Evolutionary conservation across 257 asterid genomes (phyloP).

Genomic region (Perilla frutescens): DNA sequence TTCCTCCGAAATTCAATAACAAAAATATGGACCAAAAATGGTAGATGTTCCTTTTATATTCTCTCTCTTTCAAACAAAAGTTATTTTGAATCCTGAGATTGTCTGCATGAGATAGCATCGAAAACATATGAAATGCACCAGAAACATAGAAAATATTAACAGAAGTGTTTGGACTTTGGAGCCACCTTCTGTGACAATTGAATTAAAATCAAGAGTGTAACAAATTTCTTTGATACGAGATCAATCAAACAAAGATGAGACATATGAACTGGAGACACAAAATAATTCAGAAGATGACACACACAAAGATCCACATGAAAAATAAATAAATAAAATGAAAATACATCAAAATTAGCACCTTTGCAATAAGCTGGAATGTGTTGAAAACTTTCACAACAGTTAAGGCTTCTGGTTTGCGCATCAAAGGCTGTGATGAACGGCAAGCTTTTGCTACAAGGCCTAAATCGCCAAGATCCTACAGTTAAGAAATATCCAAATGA

Average conservation of each 20-base stretch:
- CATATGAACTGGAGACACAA: conserved; percentile 5
- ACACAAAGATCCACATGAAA: background rate
- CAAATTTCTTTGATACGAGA: background rate
- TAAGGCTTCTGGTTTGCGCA: conserved; percentile 83
- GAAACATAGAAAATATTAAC: background rate
- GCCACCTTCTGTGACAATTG: background rate
- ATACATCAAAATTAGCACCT: conserved; percentile 50
- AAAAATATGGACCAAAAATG: conserved; percentile 14
- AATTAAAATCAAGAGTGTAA: background rate
- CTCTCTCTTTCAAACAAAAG: background rate
- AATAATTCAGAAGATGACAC: conserved; percentile 2
- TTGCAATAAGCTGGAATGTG: conserved; percentile 79
- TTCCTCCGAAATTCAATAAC: background rate
- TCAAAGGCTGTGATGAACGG: conserved; percentile 91
- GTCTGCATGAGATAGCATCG: background rate
- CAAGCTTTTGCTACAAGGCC: conserved; percentile 93
- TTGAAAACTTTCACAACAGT: conserved; percentile 86
- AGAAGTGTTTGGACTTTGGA: background rate
- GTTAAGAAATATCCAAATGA: conserved; percentile 27
- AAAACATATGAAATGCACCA: background rate
- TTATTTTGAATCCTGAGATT: conserved; percentile 7
- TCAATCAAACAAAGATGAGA: conserved; percentile 9
- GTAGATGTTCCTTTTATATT: conserved; percentile 10
- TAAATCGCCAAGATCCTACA: conserved; percentile 89
- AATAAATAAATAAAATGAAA: conserved; percentile 11